Percentiles rank a stretch among this genome's conserved stretches.
These are phyloP conservation scores for Talinum fruticosum DNA, from an alignment of 148 eudicot genomes.

Conservation along the genomic window DNA sequence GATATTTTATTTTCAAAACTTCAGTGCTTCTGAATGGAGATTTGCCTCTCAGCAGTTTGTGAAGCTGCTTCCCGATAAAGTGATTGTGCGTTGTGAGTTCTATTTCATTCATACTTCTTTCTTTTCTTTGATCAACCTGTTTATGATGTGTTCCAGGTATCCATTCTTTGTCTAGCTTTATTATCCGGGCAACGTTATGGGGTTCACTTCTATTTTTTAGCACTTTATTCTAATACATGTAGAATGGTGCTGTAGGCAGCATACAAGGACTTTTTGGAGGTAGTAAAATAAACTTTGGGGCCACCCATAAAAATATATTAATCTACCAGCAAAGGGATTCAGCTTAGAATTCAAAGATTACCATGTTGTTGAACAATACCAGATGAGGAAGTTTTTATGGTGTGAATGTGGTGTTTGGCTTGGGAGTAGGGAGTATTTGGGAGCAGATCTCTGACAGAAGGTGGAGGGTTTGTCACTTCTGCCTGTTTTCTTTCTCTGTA, in stretches of 20 bases:
- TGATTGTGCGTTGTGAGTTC: conserved; percentile 73
- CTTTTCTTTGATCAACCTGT: background rate
- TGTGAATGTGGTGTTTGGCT: background rate
- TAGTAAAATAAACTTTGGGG: background rate
- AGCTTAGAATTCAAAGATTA: background rate
- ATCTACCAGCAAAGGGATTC: background rate
- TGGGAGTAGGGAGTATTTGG: background rate
- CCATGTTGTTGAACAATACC: no score
- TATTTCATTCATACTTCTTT: conserved; percentile 8
- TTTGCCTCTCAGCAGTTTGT: conserved; percentile 80
- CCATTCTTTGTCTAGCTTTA: background rate
- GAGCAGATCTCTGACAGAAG: background rate
- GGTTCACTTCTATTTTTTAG: background rate
- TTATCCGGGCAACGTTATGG: background rate
- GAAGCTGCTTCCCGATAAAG: conserved; percentile 70
- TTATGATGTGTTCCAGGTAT: background rate
- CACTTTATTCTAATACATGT: background rate
- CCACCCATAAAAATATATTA: background rate
- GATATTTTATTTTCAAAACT: conserved; percentile 14
- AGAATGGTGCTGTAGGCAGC: background rate
- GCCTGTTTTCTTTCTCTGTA: background rate
- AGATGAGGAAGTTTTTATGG: background rate
- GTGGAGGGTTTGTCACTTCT: background rate
- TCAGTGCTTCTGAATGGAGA: conserved; percentile 76
- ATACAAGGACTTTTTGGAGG: background rate